Evolutionary conservation across 768 basidiomycete species (phyloP), one percentile per base, ranked within the genome.

Genomic region (Tricholoma bakamatsutake): DNA sequence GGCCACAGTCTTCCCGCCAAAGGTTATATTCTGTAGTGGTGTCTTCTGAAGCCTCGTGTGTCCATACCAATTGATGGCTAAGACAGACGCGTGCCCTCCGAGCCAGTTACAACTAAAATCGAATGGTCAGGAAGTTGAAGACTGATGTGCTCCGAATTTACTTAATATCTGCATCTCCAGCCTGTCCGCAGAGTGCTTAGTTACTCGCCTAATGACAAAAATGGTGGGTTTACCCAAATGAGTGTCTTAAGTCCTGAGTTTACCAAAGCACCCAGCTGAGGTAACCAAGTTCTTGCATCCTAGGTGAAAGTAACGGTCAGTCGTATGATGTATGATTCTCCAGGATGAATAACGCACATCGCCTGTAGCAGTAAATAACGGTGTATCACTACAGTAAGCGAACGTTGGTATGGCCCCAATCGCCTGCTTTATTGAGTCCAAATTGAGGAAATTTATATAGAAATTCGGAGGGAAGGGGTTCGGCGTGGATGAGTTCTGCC

Each of bases 341-440:
- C 17, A 43, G 1, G 50, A 33, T 5, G 18, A 24, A 30, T 9
- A 3, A 59, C 78, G 53, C 54, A 83, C 82, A 67, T 87, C 85
- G 21, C 84, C 85, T 0, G 84, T 85, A 39, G 56, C 69, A 2
- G 34, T 57, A 61, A 87, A 81, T 17, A 75, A 49, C 0, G 79
- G 75, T 0, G 76, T 61, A 55, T 76, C 53, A 0, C 81, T 59
- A 50, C 85, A 87, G 58, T 82, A 78, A 7, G 59, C 47, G 61
- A 84, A 87, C 1, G 57, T 61, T 9, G 64, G 45, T 37, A 80
- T 69, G 0, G 84, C 84, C 5, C 85, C 85, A 40, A 87, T 86
- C 53, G 61, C 80, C 77, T 27, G 59, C 50, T 58, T 81, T 80
- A 9, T 57, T 61, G 21, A 63, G 0, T 72, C 37, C n/a, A 65